Evolutionary conservation across 345 rosid species (phyloP).

Genomic region (Boechera stricta): DNA sequence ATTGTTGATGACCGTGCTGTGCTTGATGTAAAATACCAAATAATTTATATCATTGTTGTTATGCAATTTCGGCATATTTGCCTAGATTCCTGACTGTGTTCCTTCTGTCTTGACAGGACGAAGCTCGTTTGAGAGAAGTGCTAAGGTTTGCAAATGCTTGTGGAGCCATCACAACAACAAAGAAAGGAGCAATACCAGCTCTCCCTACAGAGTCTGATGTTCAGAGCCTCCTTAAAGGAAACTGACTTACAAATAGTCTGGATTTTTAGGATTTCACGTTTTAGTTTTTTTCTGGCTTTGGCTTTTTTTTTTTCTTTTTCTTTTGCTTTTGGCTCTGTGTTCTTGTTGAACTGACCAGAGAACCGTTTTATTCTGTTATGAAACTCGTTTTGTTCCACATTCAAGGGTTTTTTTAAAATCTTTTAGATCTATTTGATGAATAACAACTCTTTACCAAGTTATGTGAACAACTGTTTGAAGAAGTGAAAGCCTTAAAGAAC

Average conservation of each 20-base stretch:
- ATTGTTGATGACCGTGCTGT: constrained; percentile 72
- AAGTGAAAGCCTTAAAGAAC: constrained; percentile 51
- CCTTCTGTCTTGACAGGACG: constrained; percentile 54
- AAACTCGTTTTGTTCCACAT: constrained; percentile 3
- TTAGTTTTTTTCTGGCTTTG: not conserved
- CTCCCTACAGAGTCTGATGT: constrained; percentile 72
- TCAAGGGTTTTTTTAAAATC: not conserved
- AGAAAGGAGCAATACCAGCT: constrained; percentile 98
- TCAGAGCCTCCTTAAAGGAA: constrained; percentile 53
- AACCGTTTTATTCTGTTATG: constrained; percentile 16
- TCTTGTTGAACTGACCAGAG: constrained; percentile 18
- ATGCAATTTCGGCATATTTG: not conserved
- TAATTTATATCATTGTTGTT: not conserved
- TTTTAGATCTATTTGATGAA: not conserved
- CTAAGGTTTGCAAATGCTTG: constrained; percentile 87
- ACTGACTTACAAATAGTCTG: constrained; percentile 12
- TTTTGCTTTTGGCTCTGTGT: not conserved
- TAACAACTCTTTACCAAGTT: constrained; percentile 4
- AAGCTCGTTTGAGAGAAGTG: constrained; percentile 70
- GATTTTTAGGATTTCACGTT: not conserved
- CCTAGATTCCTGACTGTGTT: not conserved
- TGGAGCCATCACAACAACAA: constrained; percentile 97
- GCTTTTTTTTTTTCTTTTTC: not conserved
- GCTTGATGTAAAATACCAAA: constrained; percentile 58
- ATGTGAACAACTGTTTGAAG: not conserved